Evolutionary conservation across 805 yeast species (phyloP).

Genomic region (Priceomyces haplophilus): DNA sequence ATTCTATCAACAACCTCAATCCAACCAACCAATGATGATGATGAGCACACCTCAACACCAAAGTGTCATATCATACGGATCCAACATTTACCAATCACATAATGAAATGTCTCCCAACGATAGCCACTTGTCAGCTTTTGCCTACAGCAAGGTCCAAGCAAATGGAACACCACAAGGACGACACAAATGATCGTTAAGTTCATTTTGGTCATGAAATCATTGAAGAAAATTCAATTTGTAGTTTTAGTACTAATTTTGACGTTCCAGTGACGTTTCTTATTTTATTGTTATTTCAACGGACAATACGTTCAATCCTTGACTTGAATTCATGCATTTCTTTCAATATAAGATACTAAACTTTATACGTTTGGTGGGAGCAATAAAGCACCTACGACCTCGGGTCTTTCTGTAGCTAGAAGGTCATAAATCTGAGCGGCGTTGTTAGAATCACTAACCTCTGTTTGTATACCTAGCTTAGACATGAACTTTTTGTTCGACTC

Average conservation of each 20-base stretch:
- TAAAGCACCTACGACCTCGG: constrained; percentile 68
- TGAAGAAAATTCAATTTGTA: neutral
- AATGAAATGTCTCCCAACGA: constrained; percentile 16
- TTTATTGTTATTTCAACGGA: neutral
- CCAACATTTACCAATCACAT: constrained; percentile 13
- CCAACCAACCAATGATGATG: constrained; percentile 28
- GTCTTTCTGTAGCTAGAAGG: constrained; percentile 75
- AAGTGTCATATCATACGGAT: constrained; percentile 22
- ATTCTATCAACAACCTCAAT: constrained; percentile 13
- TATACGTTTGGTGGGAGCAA: constrained; percentile 66
- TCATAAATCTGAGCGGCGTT: constrained; percentile 72
- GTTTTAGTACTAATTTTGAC: neutral
- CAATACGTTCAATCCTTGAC: neutral
- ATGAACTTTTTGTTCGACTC: constrained; percentile 51
- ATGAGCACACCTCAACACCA: constrained; percentile 46
- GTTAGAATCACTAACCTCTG: constrained; percentile 61
- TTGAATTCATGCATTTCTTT: neutral
- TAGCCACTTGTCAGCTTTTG: constrained; percentile 11
- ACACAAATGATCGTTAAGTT: neutral
- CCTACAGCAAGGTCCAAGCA: constrained; percentile 9
- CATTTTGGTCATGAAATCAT: neutral
- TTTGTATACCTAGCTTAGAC: constrained; percentile 60
- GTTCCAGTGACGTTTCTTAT: neutral
- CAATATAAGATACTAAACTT: neutral
- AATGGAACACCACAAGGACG: constrained; percentile 4